Base-by-base conservation (phyloP, 495 filamentous ascomycete genomes). In the Penicillium crystallinum region DNA sequence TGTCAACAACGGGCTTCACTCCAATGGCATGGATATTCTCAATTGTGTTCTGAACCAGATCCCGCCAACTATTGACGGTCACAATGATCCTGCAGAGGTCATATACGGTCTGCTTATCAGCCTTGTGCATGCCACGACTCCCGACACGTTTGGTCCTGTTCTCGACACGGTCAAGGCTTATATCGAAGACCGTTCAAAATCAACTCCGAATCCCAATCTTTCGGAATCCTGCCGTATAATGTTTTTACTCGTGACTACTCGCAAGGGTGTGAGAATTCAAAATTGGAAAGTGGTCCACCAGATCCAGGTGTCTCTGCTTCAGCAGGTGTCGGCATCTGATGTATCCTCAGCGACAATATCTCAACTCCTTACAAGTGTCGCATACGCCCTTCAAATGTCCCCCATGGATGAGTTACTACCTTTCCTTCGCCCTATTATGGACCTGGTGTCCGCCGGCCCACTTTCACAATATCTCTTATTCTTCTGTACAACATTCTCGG, bases 361-460 rank as follows among this genome's bases (percentile, higher is more conserved):
- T 70, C 73, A 80, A 35, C 72, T 86, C 21, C 73, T 86, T 22
- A 85, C 83, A 42, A 63, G 74, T 39, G 69, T 78, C 34, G 84
- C 88, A 19, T 84, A 95, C 42, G 68, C 84, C 4, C 76, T 95
- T 51, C 82, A 87, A 61, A 75, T 81, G 41, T 82, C 90, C n/a
- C 85, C 91, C 21, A 81, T 96, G 64, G 89, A 96, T 58, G 79
- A 82, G 14, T 72, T 91, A 44, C 80, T 97, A 37, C 82, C 89
- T 8, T 78, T 73, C 31, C 69, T 90, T 31, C 79, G 81, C 18
- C 55, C 77, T 6, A 72, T 89, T 34, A 82, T 84, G 72, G 77
- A 81, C 31, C 64, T 70, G n/a, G 73, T 92, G 52, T 81, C 81
- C 6, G 79, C 74, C 40, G 82, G 84, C 17, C 75, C 71, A 2